Conservation (phyloP, 1,284 basidiomycete genomes). For the Phenoliferia sp. region DNA sequence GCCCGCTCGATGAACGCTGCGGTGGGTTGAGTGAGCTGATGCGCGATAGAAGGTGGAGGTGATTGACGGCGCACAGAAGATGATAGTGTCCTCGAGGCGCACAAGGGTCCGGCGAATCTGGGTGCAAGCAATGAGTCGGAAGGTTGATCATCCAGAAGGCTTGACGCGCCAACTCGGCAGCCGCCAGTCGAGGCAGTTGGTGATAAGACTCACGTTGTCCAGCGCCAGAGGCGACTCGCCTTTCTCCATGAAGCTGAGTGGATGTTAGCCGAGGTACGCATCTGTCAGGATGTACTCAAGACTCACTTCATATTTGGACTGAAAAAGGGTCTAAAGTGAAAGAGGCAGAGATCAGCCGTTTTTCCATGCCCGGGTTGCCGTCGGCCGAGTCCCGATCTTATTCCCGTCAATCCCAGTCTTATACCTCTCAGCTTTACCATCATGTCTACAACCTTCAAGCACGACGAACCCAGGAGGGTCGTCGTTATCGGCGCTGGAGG, state of each 20-base stretch:
- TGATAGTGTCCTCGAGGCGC: slow-evolving; percentile 96
- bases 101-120: slow-evolving; percentile 76
- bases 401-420: background rate
- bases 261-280: no score
- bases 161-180: no score
- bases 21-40: no score
- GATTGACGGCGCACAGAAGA: slow-evolving; percentile 57
- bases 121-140: no score
- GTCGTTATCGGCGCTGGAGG: slow-evolving; percentile 7
- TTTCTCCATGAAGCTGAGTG: background rate
- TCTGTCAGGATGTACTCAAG: no score
- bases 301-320: background rate
- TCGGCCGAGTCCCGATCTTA: background rate
- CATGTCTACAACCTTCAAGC: background rate
- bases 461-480: background rate
- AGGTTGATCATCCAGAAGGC: no score
- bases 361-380: no score
- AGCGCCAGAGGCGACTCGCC: slow-evolving; percentile 25
- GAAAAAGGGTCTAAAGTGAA: no score
- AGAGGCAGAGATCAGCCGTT: no score
- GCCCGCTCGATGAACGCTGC: slow-evolving; percentile 85
- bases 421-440: background rate
- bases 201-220: slow-evolving; percentile 18
- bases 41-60: background rate
- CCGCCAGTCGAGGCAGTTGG: no score